phyloP scores from a whole-genome alignment of 805 yeast species.

The Priceomyces melissophilus region DNA sequence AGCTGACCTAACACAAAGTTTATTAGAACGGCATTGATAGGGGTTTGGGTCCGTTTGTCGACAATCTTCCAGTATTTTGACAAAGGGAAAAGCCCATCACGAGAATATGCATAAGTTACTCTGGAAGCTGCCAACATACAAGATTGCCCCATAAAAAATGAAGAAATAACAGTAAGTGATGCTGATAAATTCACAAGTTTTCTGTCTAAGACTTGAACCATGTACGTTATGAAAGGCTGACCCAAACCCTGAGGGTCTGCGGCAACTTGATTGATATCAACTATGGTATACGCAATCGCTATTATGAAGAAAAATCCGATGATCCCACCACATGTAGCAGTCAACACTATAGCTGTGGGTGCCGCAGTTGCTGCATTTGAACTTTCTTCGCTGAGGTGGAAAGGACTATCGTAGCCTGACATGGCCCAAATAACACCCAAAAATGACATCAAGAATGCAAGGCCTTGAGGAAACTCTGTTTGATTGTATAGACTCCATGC shows the following conservation, averaged over 20 bases:
- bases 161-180: slow-evolving; percentile 36
- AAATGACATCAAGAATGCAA: slow-evolving; percentile 54
- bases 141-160: slow-evolving; percentile 39
- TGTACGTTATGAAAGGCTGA: slow-evolving; percentile 58
- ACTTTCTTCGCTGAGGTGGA: slow-evolving; percentile 72
- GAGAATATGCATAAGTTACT: slow-evolving; percentile 63
- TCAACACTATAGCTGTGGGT: slow-evolving; percentile 64
- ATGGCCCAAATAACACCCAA: slow-evolving; percentile 67
- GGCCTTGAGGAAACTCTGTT: slow-evolving; percentile 64
- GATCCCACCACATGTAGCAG: slow-evolving; percentile 52
- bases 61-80: slow-evolving; percentile 50
- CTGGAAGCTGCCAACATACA: slow-evolving; percentile 65
- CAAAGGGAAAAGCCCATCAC: slow-evolving; percentile 65
- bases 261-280: slow-evolving; percentile 45
- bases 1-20: slow-evolving; percentile 55
- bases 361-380: slow-evolving; percentile 61
- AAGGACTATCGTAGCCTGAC: slow-evolving; percentile 75
- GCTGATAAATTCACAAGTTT: slow-evolving; percentile 36
- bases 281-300: slow-evolving; percentile 59
- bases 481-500: slow-evolving; percentile 58
- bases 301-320: slow-evolving; percentile 57
- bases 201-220: slow-evolving; percentile 45
- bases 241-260: slow-evolving; percentile 48
- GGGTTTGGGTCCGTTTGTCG: slow-evolving; percentile 52
- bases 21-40: slow-evolving; percentile 62